Percentiles rank a stretch among this genome's conserved stretches.
Conservation (phyloP, 768 basidiomycete species). For the Kwoniella bestiolae region DNA sequence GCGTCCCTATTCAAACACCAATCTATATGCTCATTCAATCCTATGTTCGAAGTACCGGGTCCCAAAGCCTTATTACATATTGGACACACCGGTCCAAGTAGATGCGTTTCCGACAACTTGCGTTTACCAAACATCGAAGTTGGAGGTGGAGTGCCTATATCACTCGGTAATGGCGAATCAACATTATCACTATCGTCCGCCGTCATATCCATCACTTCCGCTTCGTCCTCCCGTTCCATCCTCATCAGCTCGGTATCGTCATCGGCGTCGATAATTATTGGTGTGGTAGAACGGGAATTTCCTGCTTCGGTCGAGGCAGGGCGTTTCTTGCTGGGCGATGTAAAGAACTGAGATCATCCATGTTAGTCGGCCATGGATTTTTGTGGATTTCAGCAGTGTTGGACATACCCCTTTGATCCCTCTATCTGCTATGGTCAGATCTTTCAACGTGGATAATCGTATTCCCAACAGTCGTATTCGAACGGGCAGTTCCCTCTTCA, state of each 20-base stretch:
- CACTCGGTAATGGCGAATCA: slow-evolving; percentile 18
- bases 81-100: slow-evolving; percentile 65
- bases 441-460: slow-evolving; percentile 84
- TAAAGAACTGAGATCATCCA: slow-evolving; percentile 57
- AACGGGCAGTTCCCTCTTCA: slow-evolving; percentile 78
- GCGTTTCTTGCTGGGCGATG: slow-evolving; percentile 53
- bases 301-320: slow-evolving; percentile 53
- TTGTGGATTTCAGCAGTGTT: no score
- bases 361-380: no score
- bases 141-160: slow-evolving; percentile 4
- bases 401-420: slow-evolving; percentile 83
- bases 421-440: slow-evolving; percentile 64
- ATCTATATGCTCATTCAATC: slow-evolving; percentile 85
- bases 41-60: slow-evolving; percentile 68
- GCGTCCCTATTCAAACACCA: slow-evolving; percentile 80
- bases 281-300: slow-evolving; percentile 15
- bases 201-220: slow-evolving; percentile 30
- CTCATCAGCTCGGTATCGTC: slow-evolving; percentile 18
- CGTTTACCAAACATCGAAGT: slow-evolving; percentile 16
- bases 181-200: slow-evolving; percentile 30
- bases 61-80: slow-evolving; percentile 69
- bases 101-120: slow-evolving; percentile 26
- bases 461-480: slow-evolving; percentile 84
- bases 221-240: slow-evolving; percentile 20
- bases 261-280: slow-evolving; percentile 8